Conservation (phyloP, 371 early-diverging fungal genomes). For the Dinochytrium kinnereticum region DNA sequence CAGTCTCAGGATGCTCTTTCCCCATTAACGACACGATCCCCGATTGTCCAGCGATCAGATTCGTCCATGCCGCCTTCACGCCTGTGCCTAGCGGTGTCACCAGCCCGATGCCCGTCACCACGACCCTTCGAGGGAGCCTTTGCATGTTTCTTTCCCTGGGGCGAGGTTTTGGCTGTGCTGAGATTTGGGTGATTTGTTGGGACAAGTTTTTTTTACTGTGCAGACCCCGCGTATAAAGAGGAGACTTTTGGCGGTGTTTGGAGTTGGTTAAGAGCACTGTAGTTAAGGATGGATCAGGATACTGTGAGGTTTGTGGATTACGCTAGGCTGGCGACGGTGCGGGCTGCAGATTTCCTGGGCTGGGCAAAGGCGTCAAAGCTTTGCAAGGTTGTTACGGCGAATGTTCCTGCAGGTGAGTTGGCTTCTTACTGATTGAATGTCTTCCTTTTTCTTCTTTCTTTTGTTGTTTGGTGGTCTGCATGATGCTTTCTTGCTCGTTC, state of each 20-base stretch:
- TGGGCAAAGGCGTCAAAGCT: slow-evolving; percentile 6
- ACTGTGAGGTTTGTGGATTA: neutral
- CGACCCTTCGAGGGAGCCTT: slow-evolving; percentile 81
- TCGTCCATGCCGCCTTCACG: slow-evolving; percentile 74
- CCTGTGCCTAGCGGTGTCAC: slow-evolving; percentile 91
- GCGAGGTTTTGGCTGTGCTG: too few species aligned
- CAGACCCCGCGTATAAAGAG: too few species aligned
- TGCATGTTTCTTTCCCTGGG: neutral
- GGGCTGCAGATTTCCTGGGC: neutral
- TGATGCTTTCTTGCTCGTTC: too few species aligned
- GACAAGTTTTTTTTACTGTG: too few species aligned
- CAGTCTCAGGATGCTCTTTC: slow-evolving; percentile 19
- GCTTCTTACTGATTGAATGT: neutral
- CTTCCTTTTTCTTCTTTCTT: neutral
- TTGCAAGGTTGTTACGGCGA: neutral
- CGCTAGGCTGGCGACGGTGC: neutral
- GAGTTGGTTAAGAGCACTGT: too few species aligned
- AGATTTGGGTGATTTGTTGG: too few species aligned
- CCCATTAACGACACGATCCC: slow-evolving; percentile 76
- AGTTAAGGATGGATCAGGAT: neutral
- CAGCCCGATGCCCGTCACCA: slow-evolving; percentile 94
- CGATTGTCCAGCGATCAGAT: slow-evolving; percentile 71
- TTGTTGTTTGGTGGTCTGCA: neutral
- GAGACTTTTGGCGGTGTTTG: too few species aligned
- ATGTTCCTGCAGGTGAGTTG: neutral